phyloP scores from a whole-genome alignment of 805 yeast species.

The Metschnikowia anglica region DNA sequence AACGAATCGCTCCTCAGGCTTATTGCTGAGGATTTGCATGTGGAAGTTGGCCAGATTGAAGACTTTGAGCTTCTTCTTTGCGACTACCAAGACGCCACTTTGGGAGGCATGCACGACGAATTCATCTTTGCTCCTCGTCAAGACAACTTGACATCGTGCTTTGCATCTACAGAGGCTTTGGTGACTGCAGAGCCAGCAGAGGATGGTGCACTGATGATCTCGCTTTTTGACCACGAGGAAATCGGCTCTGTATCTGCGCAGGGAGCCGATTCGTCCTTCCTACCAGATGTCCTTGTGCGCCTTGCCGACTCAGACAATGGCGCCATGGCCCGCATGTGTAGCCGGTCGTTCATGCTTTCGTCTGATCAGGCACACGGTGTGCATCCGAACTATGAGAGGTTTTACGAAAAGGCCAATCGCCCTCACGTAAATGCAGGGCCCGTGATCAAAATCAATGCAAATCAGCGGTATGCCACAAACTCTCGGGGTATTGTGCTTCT shows the following conservation, averaged over 20 bases:
- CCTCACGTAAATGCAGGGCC: slow-evolving; percentile 89
- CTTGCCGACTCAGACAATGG: slow-evolving; percentile 41
- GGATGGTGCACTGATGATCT: slow-evolving; percentile 65
- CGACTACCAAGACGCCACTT: slow-evolving; percentile 77
- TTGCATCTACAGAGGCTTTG: slow-evolving; percentile 71
- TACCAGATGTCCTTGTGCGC: slow-evolving; percentile 75
- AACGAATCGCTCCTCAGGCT: slow-evolving; percentile 65
- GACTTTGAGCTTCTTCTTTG: slow-evolving; percentile 86
- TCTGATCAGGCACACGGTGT: slow-evolving; percentile 98
- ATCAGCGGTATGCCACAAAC: slow-evolving; percentile 93
- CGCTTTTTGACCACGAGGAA: slow-evolving; percentile 95
- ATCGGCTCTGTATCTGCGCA: slow-evolving; percentile 92
- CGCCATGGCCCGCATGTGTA: slow-evolving; percentile 51
- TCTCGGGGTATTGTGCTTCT: slow-evolving; percentile 82
- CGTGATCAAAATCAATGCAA: slow-evolving; percentile 89
- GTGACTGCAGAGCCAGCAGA: slow-evolving; percentile 52
- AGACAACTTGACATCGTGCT: slow-evolving; percentile 89
- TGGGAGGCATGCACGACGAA: slow-evolving; percentile 90
- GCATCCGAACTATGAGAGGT: slow-evolving; percentile 83
- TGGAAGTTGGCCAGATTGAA: slow-evolving; percentile 59
- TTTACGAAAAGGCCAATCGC: slow-evolving; percentile 74
- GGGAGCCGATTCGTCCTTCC: slow-evolving; percentile 92
- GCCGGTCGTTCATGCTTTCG: slow-evolving; percentile 73
- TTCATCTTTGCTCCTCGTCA: slow-evolving; percentile 88
- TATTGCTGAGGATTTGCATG: slow-evolving; percentile 63